Evolutionary conservation across 1,284 basidiomycete genomes (phyloP), one percentile per base, ranked within the genome.

Genomic region (Lignosus rhinocerotis): DNA sequence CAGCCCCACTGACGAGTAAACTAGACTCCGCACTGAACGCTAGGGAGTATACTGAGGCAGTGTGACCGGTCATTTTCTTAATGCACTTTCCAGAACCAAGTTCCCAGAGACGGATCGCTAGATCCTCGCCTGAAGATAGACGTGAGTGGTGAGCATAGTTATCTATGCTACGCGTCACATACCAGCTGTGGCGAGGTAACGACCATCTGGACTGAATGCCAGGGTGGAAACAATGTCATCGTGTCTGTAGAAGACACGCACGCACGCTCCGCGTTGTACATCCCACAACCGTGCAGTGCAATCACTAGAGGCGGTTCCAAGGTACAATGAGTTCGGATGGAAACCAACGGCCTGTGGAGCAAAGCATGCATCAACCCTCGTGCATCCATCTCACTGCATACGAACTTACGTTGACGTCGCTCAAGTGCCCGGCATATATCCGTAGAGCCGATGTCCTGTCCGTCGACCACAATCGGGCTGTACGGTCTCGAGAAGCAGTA

Each of bases 241-340:
- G 72, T 99, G 97, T 0, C 96, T 97, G 34, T 97, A 87, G 75
- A 99, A 99, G 19, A 99, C 90, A 10, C 97, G 87, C 4, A 99
- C 88, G 72, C 94, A 97, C 3, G 88, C 83, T 6, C 97, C 97
- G 33, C 90, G 87, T 69, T 99, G 97, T n/a, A 98, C 93, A 71
- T 99, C 97, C 97, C 97, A 99, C 39, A 99, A 75, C 45, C 97
- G 86, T 61, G 94, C 94, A 6, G 96, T 96, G 80, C 93, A 91
- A 73, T 99, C 97, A 65, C 90, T 94, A 0, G 96, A 98, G 3
- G 95, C 97, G 0, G 97, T 99, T 1, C 95, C 96, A 19, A 99
- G 85, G 75, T 99, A 99, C 33, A 99, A 76, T 25, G 94, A 96
- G 72, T 99, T 99, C 0, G 96, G 96, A 73, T 99, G 97, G 78